Conservation (phyloP, 2,329 filamentous ascomycete species). For the Monosporascus sp. region DNA sequence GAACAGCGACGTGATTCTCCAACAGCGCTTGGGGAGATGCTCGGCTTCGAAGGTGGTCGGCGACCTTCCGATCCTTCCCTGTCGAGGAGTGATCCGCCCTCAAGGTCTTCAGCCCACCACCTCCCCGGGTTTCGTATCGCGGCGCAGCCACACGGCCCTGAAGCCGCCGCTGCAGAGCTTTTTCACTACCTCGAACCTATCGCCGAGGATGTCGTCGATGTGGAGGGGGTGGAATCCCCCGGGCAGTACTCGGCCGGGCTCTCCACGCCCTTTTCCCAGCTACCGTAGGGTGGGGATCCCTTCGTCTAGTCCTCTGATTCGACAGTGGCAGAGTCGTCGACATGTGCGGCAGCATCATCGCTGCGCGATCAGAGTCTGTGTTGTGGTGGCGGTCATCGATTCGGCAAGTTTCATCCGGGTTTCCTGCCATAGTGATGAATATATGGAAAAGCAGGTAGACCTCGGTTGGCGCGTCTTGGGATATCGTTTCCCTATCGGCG, state of each 20-base stretch:
- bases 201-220: not conserved
- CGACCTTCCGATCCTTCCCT: not conserved
- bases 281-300: not conserved
- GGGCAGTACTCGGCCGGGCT: not conserved
- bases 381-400: no score
- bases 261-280: not conserved
- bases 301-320: not conserved
- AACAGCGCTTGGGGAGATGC: not conserved
- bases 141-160: not conserved
- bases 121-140: not conserved
- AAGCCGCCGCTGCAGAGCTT: not conserved
- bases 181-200: not conserved
- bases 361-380: no score
- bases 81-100: not conserved
- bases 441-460: no score
- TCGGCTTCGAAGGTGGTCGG: not conserved
- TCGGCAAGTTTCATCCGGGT: no score
- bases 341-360: not conserved
- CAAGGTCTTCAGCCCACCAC: not conserved
- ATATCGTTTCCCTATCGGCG: no score
- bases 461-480: no score
- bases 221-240: not conserved
- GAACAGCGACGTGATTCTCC: not conserved
- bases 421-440: no score
- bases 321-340: not conserved